Evolutionary conservation across 116 monocot genomes (phyloP).

Genomic region (Iris pallida): DNA sequence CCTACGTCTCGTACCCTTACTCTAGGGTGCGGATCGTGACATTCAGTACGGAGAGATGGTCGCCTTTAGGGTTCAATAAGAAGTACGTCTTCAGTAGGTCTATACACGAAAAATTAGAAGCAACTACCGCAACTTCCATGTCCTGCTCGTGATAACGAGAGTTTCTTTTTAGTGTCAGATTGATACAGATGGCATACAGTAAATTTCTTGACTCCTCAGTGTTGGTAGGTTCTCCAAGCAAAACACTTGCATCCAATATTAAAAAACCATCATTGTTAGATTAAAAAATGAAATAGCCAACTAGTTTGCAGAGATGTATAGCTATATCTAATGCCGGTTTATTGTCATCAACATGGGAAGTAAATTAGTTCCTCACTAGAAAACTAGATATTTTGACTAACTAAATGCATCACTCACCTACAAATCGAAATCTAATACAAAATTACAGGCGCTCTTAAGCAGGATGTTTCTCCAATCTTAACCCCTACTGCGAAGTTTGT

Average conservation of each 20-base stretch:
- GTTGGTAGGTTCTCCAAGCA: slow-evolving; percentile 88
- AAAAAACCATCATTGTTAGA: neutral
- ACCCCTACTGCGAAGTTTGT: slow-evolving; percentile 27
- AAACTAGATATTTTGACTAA: too few relatives aligned
- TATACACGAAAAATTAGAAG: slow-evolving; percentile 38
- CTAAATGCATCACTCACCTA: slow-evolving; percentile 60
- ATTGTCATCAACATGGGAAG: too few relatives aligned
- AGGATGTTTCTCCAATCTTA: slow-evolving; percentile 10
- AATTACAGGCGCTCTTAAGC: slow-evolving; percentile 71
- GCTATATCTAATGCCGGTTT: too few relatives aligned
- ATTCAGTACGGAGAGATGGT: slow-evolving; percentile 64
- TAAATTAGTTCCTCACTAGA: too few relatives aligned
- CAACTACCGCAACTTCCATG: slow-evolving; percentile 1
- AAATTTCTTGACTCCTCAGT: slow-evolving; percentile 80
- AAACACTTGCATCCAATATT: slow-evolving; percentile 57
- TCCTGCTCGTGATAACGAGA: slow-evolving; percentile 10
- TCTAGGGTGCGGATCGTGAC: too few relatives aligned
- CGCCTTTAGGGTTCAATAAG: slow-evolving; percentile 83
- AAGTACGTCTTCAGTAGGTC: slow-evolving; percentile 66
- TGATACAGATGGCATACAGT: slow-evolving; percentile 87
- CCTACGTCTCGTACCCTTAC: too few relatives aligned
- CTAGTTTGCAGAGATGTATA: too few relatives aligned
- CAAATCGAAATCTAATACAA: slow-evolving; percentile 74
- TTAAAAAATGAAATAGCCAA: neutral
- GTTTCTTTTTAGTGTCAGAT: slow-evolving; percentile 30